phyloP scores from a whole-genome alignment of 257 asterid genomes.

The Gardenia jasminoides region DNA sequence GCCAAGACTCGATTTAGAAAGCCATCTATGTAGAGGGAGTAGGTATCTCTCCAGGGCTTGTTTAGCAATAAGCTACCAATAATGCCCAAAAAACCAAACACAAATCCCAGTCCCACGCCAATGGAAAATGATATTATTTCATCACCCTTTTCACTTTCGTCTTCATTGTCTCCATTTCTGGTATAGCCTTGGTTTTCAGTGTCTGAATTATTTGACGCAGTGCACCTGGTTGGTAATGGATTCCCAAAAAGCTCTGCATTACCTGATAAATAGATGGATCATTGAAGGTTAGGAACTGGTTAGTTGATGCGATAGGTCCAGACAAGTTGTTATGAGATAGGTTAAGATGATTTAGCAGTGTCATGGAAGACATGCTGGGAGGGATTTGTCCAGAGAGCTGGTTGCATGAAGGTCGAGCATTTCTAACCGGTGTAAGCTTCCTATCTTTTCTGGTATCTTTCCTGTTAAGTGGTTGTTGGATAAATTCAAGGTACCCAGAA shows the following conservation, averaged over 20 bases:
- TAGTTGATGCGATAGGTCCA: conserved; percentile 13
- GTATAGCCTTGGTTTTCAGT: neutral
- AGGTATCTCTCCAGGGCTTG: conserved; percentile 1
- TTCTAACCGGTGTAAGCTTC: conserved; percentile 11
- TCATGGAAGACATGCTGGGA: conserved; percentile 19
- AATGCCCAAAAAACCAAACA: conserved; percentile 11
- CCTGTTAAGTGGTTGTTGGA: conserved; percentile 26
- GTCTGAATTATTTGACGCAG: neutral
- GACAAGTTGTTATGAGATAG: conserved; percentile 15
- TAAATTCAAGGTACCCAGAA: conserved; percentile 22
- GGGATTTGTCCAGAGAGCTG: conserved; percentile 23
- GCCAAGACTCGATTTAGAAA: neutral
- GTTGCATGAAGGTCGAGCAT: conserved; percentile 26
- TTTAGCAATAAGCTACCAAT: conserved; percentile 13
- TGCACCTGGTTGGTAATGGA: conserved; percentile 12
- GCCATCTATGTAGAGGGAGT: conserved; percentile 5
- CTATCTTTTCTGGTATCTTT: conserved; percentile 24
- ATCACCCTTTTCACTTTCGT: neutral
- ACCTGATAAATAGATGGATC: conserved; percentile 23
- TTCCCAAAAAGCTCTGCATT: conserved; percentile 25
- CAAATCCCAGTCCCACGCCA: conserved; percentile 13
- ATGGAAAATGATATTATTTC: neutral
- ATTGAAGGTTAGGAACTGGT: conserved; percentile 19
- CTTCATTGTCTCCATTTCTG: neutral
- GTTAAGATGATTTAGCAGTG: conserved; percentile 16